Base-by-base conservation (phyloP, 148 eudicot species). In the Amaranthus hypochondriacus region DNA sequence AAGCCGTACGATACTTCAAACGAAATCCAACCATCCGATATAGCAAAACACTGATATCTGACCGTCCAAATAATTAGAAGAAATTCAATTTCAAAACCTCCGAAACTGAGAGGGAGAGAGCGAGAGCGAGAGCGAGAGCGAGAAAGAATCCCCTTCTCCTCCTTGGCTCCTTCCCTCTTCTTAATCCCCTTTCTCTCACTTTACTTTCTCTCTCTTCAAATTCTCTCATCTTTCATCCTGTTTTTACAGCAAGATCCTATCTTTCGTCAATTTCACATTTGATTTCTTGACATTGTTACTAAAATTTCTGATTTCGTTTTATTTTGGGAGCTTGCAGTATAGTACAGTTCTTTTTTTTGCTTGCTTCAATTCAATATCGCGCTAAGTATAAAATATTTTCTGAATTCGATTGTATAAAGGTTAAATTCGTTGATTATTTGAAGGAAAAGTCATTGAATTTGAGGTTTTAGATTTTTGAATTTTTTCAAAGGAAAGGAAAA, bases 61-160 rank as follows among this genome's bases (percentile, higher is more conserved):
- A 67, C 72, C 77, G 65, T 75, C 65, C 6, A 66, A 69, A 75
- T 11, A 49, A 47, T 28, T 56, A 58, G 5, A 60, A 68, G 55
- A 62, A 76, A 58, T 52, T 60, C 67, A 76, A 76, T 75, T 69
- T 76, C 68, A 76, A 76, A 76, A 69, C 68, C 78, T 58, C 21
- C 69, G 44, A 76, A 59, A 68, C 73, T 76, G 78, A 76, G 78
- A 76, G 78, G 78, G 78, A 76, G 78, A 75, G 62, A 76, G 66
- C 67, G 5, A 42, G 56, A 42, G 14, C 67, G 5, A 42, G 56
- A 42, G 14, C 43, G 49, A 62, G 11, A 62, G 18, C 10, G 8
- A n/a, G 21, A 63, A 63, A 44, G 47, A 21, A 49, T 6, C 39
- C 66, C 11, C 44, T 6, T 57, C 65, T 56, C 65, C 48, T 49